These are phyloP conservation scores for Medicago lupulina DNA, from an alignment of 306 rosid species.

Conservation along the genomic window DNA sequence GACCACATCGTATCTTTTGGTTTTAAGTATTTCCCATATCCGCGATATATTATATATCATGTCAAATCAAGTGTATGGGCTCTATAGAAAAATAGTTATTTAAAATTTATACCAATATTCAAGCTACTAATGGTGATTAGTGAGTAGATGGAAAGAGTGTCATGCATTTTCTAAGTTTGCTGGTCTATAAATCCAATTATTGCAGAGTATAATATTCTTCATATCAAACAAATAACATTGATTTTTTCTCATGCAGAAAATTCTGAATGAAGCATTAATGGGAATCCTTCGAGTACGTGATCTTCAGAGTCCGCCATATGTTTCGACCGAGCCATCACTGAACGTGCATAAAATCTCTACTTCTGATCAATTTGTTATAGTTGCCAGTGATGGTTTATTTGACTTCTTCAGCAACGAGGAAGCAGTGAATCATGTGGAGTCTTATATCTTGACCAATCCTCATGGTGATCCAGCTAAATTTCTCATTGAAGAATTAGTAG, in stretches of 20 bases:
- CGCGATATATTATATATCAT: background rate
- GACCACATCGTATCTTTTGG: background rate
- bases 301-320: slow-evolving; percentile 92
- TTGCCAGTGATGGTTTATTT: slow-evolving; percentile 95
- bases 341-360: slow-evolving; percentile 82
- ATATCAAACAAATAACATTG: slow-evolving; percentile 3
- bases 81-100: background rate
- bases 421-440: slow-evolving; percentile 78
- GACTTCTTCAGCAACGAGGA: slow-evolving; percentile 95
- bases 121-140: background rate
- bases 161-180: slow-evolving; percentile 24
- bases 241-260: slow-evolving; percentile 61
- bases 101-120: slow-evolving; percentile 4
- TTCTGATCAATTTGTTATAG: slow-evolving; percentile 78
- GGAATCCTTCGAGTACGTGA: slow-evolving; percentile 91
- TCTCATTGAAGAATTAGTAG: slow-evolving; percentile 79
- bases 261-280: slow-evolving; percentile 91
- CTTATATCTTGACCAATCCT: slow-evolving; percentile 73
- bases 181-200: background rate
- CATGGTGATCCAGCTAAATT: slow-evolving; percentile 92
- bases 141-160: background rate
- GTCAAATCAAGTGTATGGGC: background rate
- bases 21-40: background rate
- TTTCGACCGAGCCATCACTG: slow-evolving; percentile 82
- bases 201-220: slow-evolving; percentile 4